Percentiles rank a stretch among this genome's conserved stretches.
Conservation (phyloP, 352 stramenopile species). For the Globisporangium cylindrosporum region DNA sequence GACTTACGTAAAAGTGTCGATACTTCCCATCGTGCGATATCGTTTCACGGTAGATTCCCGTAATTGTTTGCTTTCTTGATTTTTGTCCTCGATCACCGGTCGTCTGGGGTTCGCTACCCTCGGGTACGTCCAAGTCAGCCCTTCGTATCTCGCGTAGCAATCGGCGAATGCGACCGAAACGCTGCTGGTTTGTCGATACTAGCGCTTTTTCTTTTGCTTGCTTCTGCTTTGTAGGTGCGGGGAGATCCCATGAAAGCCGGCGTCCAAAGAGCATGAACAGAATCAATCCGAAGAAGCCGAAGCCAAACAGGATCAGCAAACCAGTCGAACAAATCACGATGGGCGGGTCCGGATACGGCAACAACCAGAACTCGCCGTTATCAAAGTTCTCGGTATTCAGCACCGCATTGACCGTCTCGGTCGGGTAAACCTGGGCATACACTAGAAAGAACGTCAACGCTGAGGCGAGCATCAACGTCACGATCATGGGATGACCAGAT, state of each 20-base stretch:
- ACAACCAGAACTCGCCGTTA: slow-evolving; percentile 47
- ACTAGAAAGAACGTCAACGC: slow-evolving; percentile 34
- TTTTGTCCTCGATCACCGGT: no score
- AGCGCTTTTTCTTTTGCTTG: background rate
- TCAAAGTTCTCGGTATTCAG: slow-evolving; percentile 42
- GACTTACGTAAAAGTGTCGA: slow-evolving; percentile 3
- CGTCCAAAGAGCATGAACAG: slow-evolving; percentile 28
- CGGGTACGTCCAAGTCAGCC: background rate
- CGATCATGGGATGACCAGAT: slow-evolving; percentile 37
- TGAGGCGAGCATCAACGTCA: slow-evolving; percentile 33
- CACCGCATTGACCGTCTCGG: slow-evolving; percentile 32
- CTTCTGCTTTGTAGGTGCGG: background rate
- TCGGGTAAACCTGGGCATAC: slow-evolving; percentile 37
- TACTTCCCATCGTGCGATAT: background rate
- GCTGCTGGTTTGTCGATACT: background rate
- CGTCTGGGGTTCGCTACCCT: background rate
- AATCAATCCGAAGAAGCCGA: slow-evolving; percentile 33
- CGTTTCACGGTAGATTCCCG: background rate
- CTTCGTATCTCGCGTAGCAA: background rate
- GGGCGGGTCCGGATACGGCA: slow-evolving; percentile 21
- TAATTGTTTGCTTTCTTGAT: background rate
- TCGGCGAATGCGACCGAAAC: background rate
- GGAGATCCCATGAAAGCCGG: background rate
- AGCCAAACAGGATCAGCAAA: slow-evolving; percentile 29
- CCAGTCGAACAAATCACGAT: slow-evolving; percentile 23